phyloP scores from a whole-genome alignment of 78 protist species.

The Tieghemostelium lacteum region DNA sequence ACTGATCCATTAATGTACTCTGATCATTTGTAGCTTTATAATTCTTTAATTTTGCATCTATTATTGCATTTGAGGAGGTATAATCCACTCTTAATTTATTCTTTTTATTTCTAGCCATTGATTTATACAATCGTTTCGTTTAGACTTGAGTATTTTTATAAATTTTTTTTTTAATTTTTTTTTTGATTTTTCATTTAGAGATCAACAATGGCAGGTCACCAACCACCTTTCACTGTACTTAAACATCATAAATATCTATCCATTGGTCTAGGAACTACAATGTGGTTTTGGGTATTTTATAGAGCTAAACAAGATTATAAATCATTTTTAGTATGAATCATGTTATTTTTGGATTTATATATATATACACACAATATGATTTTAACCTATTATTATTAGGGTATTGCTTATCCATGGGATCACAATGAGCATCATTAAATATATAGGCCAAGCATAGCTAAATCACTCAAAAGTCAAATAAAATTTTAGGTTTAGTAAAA shows the following conservation, averaged over 20 bases:
- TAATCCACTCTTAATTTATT: neutral
- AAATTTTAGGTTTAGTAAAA: too few species aligned
- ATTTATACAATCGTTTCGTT: too few species aligned
- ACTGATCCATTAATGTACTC: neutral
- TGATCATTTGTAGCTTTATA: neutral
- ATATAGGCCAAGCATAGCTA: too few species aligned
- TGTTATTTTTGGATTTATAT: neutral
- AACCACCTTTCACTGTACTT: constrained; percentile 48
- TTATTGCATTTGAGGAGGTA: neutral
- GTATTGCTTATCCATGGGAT: constrained; percentile 50
- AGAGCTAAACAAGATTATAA: constrained; percentile 57
- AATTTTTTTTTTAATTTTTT: neutral
- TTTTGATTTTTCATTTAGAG: neutral
- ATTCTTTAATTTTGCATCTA: too few species aligned
- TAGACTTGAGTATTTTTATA: too few species aligned
- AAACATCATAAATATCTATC: constrained; percentile 39
- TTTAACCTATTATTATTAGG: neutral
- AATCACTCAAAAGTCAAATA: too few species aligned
- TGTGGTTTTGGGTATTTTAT: constrained; percentile 77
- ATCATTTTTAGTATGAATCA: constrained; percentile 8
- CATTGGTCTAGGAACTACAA: constrained; percentile 55
- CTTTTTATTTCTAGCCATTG: neutral
- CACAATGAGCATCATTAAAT: constrained; percentile 22
- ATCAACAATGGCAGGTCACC: constrained; percentile 29
- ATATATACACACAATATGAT: neutral